Evolutionary conservation across 179 eudicot species (phyloP).

Genomic region (Camellia oleifera): DNA sequence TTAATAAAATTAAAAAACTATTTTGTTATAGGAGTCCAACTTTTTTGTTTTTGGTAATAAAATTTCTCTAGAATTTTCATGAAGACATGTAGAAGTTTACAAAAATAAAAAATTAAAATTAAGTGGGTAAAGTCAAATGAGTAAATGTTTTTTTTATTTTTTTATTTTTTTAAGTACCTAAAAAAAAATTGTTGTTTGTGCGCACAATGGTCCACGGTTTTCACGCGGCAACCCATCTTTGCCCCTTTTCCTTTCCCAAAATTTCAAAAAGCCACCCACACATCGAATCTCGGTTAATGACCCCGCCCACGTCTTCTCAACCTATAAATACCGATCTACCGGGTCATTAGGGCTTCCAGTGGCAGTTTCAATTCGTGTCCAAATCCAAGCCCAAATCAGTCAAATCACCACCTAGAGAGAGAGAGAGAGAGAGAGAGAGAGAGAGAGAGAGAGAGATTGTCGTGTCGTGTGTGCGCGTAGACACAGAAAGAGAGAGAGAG

Average conservation of each 20-base stretch:
- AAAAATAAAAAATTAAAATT: too few relatives aligned
- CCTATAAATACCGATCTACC: slow-evolving; percentile 4
- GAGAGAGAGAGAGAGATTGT: not conserved
- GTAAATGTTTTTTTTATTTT: too few relatives aligned
- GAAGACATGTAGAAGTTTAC: too few relatives aligned
- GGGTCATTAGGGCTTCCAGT: slow-evolving; percentile 3
- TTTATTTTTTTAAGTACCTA: too few relatives aligned
- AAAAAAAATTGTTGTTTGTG: too few relatives aligned
- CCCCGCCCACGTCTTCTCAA: slow-evolving; percentile 5
- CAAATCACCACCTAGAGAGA: not conserved
- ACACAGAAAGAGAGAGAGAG: not conserved
- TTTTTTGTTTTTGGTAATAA: too few relatives aligned
- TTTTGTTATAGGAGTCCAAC: too few relatives aligned
- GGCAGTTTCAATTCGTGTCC: slow-evolving; percentile 11
- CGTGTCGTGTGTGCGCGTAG: not conserved
- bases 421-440: not conserved
- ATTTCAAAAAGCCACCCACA: not conserved
- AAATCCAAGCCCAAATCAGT: slow-evolving; percentile 10
- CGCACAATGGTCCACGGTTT: too few relatives aligned
- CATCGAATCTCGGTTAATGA: not conserved
- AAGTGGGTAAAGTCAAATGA: too few relatives aligned
- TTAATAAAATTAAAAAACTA: too few relatives aligned
- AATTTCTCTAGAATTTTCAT: too few relatives aligned
- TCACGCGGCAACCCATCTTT: not conserved
- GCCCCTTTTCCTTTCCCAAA: not conserved